phyloP scores from a whole-genome alignment of 495 filamentous ascomycete genomes.

The Cercophora sp. region DNA sequence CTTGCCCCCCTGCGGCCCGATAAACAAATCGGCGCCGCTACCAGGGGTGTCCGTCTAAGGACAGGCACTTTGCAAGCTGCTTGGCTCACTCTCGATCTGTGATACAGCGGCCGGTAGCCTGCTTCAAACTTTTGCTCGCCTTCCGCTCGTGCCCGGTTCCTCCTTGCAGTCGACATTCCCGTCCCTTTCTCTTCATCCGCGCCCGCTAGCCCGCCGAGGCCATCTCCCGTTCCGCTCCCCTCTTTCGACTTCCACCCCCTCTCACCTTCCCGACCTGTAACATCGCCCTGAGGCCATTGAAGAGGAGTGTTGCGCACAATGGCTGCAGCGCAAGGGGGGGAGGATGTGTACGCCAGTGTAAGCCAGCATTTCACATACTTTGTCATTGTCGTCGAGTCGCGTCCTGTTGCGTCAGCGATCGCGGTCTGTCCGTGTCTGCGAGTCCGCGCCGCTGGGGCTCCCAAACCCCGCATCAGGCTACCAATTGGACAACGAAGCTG shows the following conservation, averaged over 20 bases:
- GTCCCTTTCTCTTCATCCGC: too few relatives aligned
- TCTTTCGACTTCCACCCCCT: too few relatives aligned
- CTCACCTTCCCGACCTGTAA: neutral
- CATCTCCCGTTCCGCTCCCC: neutral
- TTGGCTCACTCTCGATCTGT: too few relatives aligned
- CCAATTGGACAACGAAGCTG: slow-evolving; percentile 21
- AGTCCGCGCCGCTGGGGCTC: neutral
- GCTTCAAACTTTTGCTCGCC: too few relatives aligned
- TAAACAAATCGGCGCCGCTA: too few relatives aligned
- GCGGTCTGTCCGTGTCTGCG: neutral
- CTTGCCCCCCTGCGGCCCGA: too few relatives aligned
- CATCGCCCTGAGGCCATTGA: slow-evolving; percentile 8
- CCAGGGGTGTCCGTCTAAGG: too few relatives aligned
- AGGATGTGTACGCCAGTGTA: slow-evolving; percentile 57
- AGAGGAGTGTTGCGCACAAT: slow-evolving; percentile 22
- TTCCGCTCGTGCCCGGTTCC: too few relatives aligned
- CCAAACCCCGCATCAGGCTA: slow-evolving; percentile 1
- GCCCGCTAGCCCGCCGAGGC: too few relatives aligned
- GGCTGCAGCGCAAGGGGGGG: slow-evolving; percentile 28
- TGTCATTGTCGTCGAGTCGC: neutral
- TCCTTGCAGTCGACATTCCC: too few relatives aligned
- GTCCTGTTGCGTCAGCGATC: neutral
- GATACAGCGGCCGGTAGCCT: too few relatives aligned
- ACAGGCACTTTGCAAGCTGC: too few relatives aligned
- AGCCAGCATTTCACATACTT: slow-evolving; percentile 19